These are phyloP conservation scores for Apiotrichum gracile DNA, from an alignment of 1,284 basidiomycete genomes.

Conservation along the genomic window DNA sequence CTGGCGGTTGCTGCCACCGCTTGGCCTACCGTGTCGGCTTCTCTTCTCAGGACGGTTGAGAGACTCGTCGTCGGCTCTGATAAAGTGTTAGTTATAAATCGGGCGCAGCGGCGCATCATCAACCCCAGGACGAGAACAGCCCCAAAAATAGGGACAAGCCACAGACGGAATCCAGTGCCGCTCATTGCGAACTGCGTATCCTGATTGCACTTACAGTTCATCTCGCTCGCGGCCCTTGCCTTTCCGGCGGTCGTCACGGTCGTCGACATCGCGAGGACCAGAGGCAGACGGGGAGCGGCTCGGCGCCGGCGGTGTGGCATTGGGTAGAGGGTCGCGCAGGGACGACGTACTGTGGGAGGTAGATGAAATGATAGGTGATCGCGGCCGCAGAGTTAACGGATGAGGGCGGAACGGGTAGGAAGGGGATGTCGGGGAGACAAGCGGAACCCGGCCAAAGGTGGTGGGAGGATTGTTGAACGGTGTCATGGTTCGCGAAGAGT, in stretches of 20 bases:
- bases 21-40: slow-evolving; percentile 1
- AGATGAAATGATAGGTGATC: background rate
- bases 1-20: slow-evolving; percentile 2
- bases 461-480: background rate
- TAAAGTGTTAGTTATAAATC: no score
- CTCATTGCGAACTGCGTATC: background rate
- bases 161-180: background rate
- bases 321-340: slow-evolving; percentile 27
- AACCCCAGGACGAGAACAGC: no score
- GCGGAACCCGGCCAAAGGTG: background rate
- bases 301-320: slow-evolving; percentile 22
- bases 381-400: background rate
- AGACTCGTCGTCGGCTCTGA: slow-evolving; percentile 7
- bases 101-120: background rate
- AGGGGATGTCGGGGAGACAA: background rate
- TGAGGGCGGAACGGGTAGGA: background rate
- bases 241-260: slow-evolving; percentile 13
- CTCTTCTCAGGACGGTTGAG: slow-evolving; percentile 15
- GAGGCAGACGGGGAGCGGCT: slow-evolving; percentile 18
- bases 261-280: slow-evolving; percentile 4
- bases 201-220: slow-evolving; percentile 9
- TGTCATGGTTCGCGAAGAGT: background rate
- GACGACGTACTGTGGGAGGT: slow-evolving; percentile 26
- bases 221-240: slow-evolving; percentile 18
- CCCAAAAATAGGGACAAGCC: background rate